Evolutionary conservation across 257 asterid genomes (phyloP).

Genomic region (Fraxinus excelsior): DNA sequence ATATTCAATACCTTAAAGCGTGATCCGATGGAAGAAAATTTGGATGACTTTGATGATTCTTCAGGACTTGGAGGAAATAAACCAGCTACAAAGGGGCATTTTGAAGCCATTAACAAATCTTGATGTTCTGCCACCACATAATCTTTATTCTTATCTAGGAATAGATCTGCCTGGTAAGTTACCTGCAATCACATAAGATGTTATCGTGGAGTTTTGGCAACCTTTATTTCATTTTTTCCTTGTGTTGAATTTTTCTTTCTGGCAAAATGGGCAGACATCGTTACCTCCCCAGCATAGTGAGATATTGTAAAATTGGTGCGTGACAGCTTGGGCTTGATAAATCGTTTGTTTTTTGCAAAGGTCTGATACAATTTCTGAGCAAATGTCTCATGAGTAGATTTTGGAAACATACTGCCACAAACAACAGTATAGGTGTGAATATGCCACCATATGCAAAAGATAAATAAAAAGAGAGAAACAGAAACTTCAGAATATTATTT

Average conservation of each 20-base stretch:
- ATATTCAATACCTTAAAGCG: constrained; percentile 78
- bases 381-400: constrained; percentile 99
- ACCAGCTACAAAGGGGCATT: constrained; percentile 83
- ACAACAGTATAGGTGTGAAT: constrained; percentile 25
- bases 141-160: constrained; percentile 98
- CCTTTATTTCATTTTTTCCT: no score
- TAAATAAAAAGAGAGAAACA: not conserved
- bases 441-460: constrained; percentile 25
- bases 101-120: constrained; percentile 86
- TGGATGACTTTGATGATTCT: constrained; percentile 94
- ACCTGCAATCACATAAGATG: constrained; percentile 56
- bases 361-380: constrained; percentile 99
- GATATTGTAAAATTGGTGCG: constrained; percentile 94
- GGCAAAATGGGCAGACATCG: not conserved
- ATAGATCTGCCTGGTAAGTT: constrained; percentile 83
- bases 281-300: constrained; percentile 99
- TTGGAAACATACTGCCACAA: constrained; percentile 94
- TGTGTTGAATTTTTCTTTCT: no score
- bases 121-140: constrained; percentile 99
- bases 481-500: not conserved
- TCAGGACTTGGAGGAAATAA: constrained; percentile 92
- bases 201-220: constrained; percentile 11
- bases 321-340: constrained; percentile 97
- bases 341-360: constrained; percentile 83
- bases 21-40: constrained; percentile 97